Evolutionary conservation across 768 basidiomycete species (phyloP).

Genomic region (Pisolithus tinctorius): DNA sequence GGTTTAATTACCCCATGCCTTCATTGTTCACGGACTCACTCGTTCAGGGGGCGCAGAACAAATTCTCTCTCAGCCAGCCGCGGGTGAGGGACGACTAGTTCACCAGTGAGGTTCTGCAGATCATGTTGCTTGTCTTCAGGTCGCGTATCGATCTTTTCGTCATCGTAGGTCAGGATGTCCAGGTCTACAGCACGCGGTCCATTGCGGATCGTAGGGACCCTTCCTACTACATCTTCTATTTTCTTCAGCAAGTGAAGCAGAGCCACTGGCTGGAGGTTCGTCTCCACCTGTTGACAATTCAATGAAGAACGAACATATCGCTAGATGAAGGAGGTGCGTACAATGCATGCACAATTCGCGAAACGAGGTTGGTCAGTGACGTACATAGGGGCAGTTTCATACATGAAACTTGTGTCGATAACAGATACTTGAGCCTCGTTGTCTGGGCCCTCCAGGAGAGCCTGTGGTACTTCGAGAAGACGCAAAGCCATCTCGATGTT

Average conservation of each 20-base stretch:
- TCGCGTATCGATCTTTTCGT: conserved; percentile 52
- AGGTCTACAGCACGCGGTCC: conserved; percentile 90
- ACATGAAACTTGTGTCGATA: conserved; percentile 80
- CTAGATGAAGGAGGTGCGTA: conserved; percentile 31
- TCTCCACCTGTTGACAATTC: conserved; percentile 57
- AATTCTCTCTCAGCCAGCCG: conserved; percentile 83
- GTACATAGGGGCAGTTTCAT: conserved; percentile 95
- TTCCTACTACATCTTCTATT: conserved; percentile 71
- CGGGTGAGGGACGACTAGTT: conserved; percentile 83
- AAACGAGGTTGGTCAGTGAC: conserved; percentile 85
- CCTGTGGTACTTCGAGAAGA: conserved; percentile 50
- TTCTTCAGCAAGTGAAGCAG: conserved; percentile 63
- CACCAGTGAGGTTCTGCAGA: conserved; percentile 54
- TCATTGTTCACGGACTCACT: conserved; percentile 42
- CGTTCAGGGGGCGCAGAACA: conserved; percentile 78
- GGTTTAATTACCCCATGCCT: background rate
- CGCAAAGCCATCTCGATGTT: conserved; percentile 78
- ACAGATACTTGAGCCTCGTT: conserved; percentile 33
- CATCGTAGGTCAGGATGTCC: conserved; percentile 77
- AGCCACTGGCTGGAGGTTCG: conserved; percentile 50
- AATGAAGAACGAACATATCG: background rate
- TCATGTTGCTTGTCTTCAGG: conserved; percentile 45
- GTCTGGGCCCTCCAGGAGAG: conserved; percentile 17
- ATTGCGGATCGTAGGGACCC: conserved; percentile 70
- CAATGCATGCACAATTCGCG: conserved; percentile 87